Evolutionary conservation across 352 stramenopile genomes (phyloP).

Genomic region (Globisporangium recalcitrans): DNA sequence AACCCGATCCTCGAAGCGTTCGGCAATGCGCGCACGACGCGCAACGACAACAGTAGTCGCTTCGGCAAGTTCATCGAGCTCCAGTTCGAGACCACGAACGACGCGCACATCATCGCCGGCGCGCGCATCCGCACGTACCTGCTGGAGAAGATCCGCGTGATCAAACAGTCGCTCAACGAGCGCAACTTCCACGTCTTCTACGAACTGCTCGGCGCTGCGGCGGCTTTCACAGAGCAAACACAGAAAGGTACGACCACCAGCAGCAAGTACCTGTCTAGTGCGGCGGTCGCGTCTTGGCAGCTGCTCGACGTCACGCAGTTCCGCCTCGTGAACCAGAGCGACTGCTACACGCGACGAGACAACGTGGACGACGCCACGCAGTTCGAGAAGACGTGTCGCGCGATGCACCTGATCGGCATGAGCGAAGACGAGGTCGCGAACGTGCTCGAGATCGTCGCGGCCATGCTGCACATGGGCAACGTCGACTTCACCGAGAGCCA

Average conservation of each 20-base stretch:
- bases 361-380: constrained; percentile 60
- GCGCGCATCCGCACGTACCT: constrained; percentile 89
- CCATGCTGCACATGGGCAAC: constrained; percentile 87
- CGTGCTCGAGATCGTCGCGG: constrained; percentile 73
- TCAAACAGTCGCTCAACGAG: constrained; percentile 67
- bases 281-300: constrained; percentile 25
- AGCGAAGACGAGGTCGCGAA: constrained; percentile 44
- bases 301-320: constrained; percentile 38
- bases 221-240: constrained; percentile 1
- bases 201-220: constrained; percentile 52
- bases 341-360: constrained; percentile 60
- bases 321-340: constrained; percentile 65
- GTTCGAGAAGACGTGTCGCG: constrained; percentile 50
- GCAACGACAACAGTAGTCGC: constrained; percentile 87
- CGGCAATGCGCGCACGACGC: constrained; percentile 81
- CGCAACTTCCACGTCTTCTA: constrained; percentile 90
- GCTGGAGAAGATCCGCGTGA: constrained; percentile 92
- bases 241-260: constrained; percentile 1
- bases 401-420: constrained; percentile 82
- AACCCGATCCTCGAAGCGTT: constrained; percentile 91
- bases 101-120: constrained; percentile 43
- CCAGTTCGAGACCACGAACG: constrained; percentile 38
- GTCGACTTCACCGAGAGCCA: constrained; percentile 48
- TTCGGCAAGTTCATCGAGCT: constrained; percentile 92
- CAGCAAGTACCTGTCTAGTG: neutral